These are phyloP conservation scores for Calonectria ilicicola DNA, from an alignment of 2,329 filamentous ascomycete genomes.

Conservation along the genomic window DNA sequence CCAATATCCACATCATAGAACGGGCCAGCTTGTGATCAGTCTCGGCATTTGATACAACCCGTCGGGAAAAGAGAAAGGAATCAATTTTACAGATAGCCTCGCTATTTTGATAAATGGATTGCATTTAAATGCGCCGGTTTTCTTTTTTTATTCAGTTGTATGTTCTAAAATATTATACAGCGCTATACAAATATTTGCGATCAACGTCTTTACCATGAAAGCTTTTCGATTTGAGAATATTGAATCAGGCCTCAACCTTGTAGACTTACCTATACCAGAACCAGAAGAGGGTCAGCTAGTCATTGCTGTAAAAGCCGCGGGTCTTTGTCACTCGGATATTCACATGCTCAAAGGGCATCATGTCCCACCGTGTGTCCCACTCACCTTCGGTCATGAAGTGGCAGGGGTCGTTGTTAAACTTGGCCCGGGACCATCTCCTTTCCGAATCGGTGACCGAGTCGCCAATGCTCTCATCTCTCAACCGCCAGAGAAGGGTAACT, in stretches of 20 bases:
- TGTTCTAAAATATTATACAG: not conserved
- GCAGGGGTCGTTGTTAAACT: constrained; percentile 22
- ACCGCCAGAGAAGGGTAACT: constrained; percentile 14
- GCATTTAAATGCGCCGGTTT: too few species aligned
- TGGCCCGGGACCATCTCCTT: constrained; percentile 10
- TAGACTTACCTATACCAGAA: constrained; percentile 14
- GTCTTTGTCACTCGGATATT: constrained; percentile 25
- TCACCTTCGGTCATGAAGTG: constrained; percentile 25
- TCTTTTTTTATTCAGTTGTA: not conserved
- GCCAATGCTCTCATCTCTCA: constrained; percentile 21
- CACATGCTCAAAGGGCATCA: constrained; percentile 18
- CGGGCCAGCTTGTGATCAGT: not conserved
- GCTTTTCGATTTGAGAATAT: constrained; percentile 14
- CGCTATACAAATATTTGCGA: not conserved
- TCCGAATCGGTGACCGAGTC: constrained; percentile 21
- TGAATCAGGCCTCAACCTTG: constrained; percentile 4
- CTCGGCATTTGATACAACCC: not conserved
- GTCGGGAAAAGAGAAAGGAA: not conserved
- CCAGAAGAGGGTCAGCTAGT: constrained; percentile 17
- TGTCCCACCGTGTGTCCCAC: constrained; percentile 10
- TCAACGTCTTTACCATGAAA: constrained; percentile 12
- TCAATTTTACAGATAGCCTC: too few species aligned
- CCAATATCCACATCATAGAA: not conserved
- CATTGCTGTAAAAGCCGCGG: constrained; percentile 21
- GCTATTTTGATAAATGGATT: too few species aligned